Base-by-base conservation (phyloP, 1,284 basidiomycete genomes). In the Wolfiporia cocos region DNA sequence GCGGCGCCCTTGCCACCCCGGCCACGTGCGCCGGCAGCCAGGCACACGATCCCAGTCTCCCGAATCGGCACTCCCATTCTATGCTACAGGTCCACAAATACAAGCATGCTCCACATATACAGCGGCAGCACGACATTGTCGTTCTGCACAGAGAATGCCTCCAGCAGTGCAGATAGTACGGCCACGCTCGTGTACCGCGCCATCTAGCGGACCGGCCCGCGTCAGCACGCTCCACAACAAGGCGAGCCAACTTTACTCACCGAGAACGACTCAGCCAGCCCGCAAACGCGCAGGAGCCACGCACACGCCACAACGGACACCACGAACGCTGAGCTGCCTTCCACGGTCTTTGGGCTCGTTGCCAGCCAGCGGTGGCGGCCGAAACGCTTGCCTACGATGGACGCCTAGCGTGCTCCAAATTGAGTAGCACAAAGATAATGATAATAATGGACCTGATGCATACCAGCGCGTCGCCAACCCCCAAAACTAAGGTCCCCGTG, bases 391-490 rank as follows among this genome's bases (percentile, higher is more conserved):
- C 96, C 96, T 28, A 96, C 78, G 46, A 99, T 84, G 10, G 92
- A 96, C 14, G 96, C 92, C 86, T 90, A 48, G 29, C 22, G 18
- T 23, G 30, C 34, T 44, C 48, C 31, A 21, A 31, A 23, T 5
- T 32, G n/a, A n/a, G n/a, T 15, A 37, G 35, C 21, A 38, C 15
- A 37, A n/a, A 21, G 17, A 29, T 17, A 73, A 28, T 14, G 28
- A 22, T 28, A 10, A 1, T 23, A 5, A 34, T 35, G 6, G 15
- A 28, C 17, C 14, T 24, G n/a, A 18, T 21, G 21, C 81, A 53
- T 50, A 88, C 91, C 56, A 96, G 64, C 5, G 94, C 91, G 65
- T 99, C 96, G 7, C 96, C 96, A 28, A 99, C 76, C 1, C 96
- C 96, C 10, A 99, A 68, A 1, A 85, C 81, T 15, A 99, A 71